These are phyloP conservation scores for Syncephalastrum monosporum DNA, from an alignment of 371 early-diverging fungal genomes.

Conservation along the genomic window DNA sequence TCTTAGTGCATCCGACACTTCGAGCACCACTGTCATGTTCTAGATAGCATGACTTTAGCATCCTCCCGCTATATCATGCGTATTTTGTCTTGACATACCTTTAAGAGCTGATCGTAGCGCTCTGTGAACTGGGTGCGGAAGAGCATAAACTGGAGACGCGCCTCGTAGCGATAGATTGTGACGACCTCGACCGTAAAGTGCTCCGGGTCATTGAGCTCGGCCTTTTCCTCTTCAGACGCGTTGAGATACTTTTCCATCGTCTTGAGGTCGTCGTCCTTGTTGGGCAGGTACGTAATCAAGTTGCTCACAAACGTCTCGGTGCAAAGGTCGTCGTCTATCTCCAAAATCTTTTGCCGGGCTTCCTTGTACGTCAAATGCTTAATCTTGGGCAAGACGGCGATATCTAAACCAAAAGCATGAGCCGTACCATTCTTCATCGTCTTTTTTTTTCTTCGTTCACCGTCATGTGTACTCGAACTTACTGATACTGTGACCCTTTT, in stretches of 20 bases:
- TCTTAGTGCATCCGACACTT: conserved; percentile 46
- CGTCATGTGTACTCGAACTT: conserved; percentile 7
- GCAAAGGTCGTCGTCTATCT: conserved; percentile 39
- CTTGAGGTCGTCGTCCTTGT: conserved; percentile 44
- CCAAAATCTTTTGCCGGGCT: conserved; percentile 30
- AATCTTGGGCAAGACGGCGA: conserved; percentile 38
- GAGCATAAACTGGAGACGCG: conserved; percentile 45
- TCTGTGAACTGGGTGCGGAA: conserved; percentile 54
- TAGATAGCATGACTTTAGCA: conserved; percentile 24
- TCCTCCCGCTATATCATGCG: conserved; percentile 8
- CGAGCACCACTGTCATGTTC: conserved; percentile 39
- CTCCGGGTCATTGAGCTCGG: conserved; percentile 50
- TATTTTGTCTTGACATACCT: conserved; percentile 10
- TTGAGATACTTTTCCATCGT: conserved; percentile 46
- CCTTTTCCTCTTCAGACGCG: conserved; percentile 33
- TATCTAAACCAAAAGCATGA: conserved; percentile 22
- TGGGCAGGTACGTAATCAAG: conserved; percentile 39
- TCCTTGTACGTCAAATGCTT: conserved; percentile 24
- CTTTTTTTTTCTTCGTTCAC: background rate
- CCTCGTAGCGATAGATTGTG: conserved; percentile 49
- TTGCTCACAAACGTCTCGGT: conserved; percentile 51
- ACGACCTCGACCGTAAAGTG: conserved; percentile 53
- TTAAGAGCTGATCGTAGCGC: conserved; percentile 35
- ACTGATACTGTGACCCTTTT: conserved; percentile 43
- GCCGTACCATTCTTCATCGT: background rate